Evolutionary conservation across 257 asterid genomes (phyloP).

Genomic region (Fraxinus cuspidata): DNA sequence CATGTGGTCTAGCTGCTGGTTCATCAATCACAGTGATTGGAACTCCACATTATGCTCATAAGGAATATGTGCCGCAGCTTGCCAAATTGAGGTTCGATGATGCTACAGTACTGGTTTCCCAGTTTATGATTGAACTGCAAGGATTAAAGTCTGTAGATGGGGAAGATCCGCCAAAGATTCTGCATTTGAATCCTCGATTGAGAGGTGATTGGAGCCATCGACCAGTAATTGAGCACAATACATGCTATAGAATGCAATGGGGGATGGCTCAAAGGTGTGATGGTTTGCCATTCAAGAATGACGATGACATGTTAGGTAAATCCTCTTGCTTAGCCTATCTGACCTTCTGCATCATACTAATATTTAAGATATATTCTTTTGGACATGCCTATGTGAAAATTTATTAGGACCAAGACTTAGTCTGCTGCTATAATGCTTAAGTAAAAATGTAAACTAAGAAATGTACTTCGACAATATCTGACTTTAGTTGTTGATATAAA

Average conservation of each 20-base stretch:
- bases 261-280: slow-evolving; percentile 89
- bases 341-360: not conserved
- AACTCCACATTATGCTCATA: slow-evolving; percentile 82
- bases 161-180: slow-evolving; percentile 96
- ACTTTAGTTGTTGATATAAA: slow-evolving; percentile 18
- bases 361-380: not conserved
- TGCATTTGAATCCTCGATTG: slow-evolving; percentile 92
- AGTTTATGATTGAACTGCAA: slow-evolving; percentile 89
- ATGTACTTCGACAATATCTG: not conserved
- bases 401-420: not conserved
- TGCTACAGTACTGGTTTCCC: slow-evolving; percentile 78
- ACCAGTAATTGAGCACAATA: slow-evolving; percentile 94
- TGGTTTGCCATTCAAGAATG: slow-evolving; percentile 73
- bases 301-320: slow-evolving; percentile 86
- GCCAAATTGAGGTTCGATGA: slow-evolving; percentile 54
- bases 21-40: slow-evolving; percentile 90
- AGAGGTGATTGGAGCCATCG: slow-evolving; percentile 97
- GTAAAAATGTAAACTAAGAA: not conserved
- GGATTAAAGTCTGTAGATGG: slow-evolving; percentile 93
- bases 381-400: not conserved
- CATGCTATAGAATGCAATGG: slow-evolving; percentile 99
- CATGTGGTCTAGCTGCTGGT: slow-evolving; percentile 98
- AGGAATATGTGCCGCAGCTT: slow-evolving; percentile 89
- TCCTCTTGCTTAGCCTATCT: slow-evolving; percentile 17
- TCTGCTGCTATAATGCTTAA: not conserved